Evolutionary conservation across 441 rosid genomes (phyloP), one percentile per base, ranked within the genome.

Genomic region (Pelargonium citronellum): DNA sequence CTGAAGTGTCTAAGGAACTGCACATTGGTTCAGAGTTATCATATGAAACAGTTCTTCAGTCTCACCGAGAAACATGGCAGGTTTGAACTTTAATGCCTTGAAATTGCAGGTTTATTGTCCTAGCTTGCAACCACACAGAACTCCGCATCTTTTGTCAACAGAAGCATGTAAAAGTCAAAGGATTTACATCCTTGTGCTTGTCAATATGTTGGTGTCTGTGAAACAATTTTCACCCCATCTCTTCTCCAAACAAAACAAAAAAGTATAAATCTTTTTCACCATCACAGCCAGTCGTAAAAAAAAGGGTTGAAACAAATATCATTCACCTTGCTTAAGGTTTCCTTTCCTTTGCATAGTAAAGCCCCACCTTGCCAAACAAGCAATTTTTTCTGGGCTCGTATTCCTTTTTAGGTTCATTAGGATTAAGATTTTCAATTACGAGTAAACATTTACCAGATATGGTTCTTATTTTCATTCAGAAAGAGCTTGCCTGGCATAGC

Each of bases 1-100:
- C 96, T 17, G 90, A 87, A 75, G 83, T 80, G 67, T 89, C 93
- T 13, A 80, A 83, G 84, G 84, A 80, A 67, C 76, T 95, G 85
- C 72, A 80, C 27, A 69, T 83, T 76, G 79, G 78, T 69, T 71
- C 89, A 30, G 87, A 83, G 5, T 88, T 81, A 60, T 82, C 96
- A 67, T 73, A 83, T 41, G 74, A 71, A 72, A 77, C 83, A 27
- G 82, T 87, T 49, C 82, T 78, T 24, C 58, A 67, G 55, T 87
- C 96, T 67, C 74, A 75, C 71, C 85, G 61, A 30, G 80, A 77
- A 64, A 82, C 81, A 61, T 95, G 93, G 94, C 53, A 86, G 95
- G 99, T 95, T 89, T 20, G 87, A 67, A 55, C 37, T 71, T 57
- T 61, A 55, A 63, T 22, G 60, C 71, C 46, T 39, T 37, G 8